phyloP scores from a whole-genome alignment of 495 filamentous ascomycete genomes.

The Penicillium argentinense region DNA sequence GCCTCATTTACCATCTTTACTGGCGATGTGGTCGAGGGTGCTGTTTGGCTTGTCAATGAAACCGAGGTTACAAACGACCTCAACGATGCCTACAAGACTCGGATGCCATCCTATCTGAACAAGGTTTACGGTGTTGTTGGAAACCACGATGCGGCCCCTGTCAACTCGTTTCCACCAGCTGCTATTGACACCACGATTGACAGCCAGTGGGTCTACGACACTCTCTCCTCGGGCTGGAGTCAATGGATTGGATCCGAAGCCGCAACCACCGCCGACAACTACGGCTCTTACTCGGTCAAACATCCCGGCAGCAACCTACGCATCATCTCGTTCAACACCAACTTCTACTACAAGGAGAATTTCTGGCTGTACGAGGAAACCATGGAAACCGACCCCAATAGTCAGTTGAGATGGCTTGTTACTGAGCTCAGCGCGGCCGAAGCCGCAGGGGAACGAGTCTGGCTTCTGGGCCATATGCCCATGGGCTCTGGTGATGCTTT shows the following conservation, averaged over 20 bases:
- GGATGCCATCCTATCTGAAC: slow-evolving; percentile 29
- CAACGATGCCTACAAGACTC: slow-evolving; percentile 38
- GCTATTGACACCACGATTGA: slow-evolving; percentile 33
- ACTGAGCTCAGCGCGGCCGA: slow-evolving; percentile 53
- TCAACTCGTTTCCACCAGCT: slow-evolving; percentile 49
- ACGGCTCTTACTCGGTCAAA: slow-evolving; percentile 50
- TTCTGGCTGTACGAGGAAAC: slow-evolving; percentile 51
- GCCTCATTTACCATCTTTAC: slow-evolving; percentile 27
- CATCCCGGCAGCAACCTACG: slow-evolving; percentile 42
- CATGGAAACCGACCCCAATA: slow-evolving; percentile 47
- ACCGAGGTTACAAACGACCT: slow-evolving; percentile 42
- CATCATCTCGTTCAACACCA: slow-evolving; percentile 57
- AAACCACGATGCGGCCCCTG: slow-evolving; percentile 54
- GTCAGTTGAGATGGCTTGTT: slow-evolving; percentile 51
- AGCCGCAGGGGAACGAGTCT: slow-evolving; percentile 48
- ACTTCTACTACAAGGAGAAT: slow-evolving; percentile 56
- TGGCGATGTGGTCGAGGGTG: slow-evolving; percentile 27
- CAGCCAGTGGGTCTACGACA: slow-evolving; percentile 53
- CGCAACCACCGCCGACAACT: slow-evolving; percentile 34
- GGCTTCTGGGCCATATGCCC: slow-evolving; percentile 54
- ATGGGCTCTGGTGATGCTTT: slow-evolving; percentile 45
- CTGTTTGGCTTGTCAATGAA: slow-evolving; percentile 30
- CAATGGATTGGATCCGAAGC: slow-evolving; percentile 45
- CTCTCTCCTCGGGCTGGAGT: slow-evolving; percentile 44
- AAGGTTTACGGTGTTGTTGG: slow-evolving; percentile 50